Conservation (phyloP, 1,139 yeast species). For the Wickerhamomyces sp. region DNA sequence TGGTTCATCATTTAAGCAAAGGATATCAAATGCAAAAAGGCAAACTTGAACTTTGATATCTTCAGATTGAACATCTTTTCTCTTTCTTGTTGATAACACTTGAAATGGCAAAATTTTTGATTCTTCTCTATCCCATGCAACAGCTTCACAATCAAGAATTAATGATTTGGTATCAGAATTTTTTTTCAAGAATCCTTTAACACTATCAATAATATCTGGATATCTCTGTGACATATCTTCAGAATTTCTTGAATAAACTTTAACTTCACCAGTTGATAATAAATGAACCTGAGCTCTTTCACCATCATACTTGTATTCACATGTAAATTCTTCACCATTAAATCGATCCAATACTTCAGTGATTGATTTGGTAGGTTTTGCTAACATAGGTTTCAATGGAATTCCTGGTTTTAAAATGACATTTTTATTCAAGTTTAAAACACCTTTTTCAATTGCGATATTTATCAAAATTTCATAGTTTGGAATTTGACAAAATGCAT, state of each 20-base stretch:
- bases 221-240: slow-evolving; percentile 96
- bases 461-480: slow-evolving; percentile 76
- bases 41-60: slow-evolving; percentile 90
- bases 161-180: slow-evolving; percentile 39
- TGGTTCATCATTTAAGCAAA: slow-evolving; percentile 68
- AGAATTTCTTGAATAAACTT: slow-evolving; percentile 86
- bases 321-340: slow-evolving; percentile 79
- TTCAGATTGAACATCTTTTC: slow-evolving; percentile 84
- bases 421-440: slow-evolving; percentile 56
- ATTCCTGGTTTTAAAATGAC: slow-evolving; percentile 85
- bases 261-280: slow-evolving; percentile 58
- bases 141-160: slow-evolving; percentile 94
- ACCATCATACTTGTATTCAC: slow-evolving; percentile 97
- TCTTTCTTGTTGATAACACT: slow-evolving; percentile 83
- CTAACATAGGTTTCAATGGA: slow-evolving; percentile 96
- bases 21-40: slow-evolving; percentile 83
- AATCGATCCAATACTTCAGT: slow-evolving; percentile 87
- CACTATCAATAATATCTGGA: slow-evolving; percentile 77
- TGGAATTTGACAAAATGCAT: slow-evolving; percentile 88
- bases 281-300: slow-evolving; percentile 95
- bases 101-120: slow-evolving; percentile 88
- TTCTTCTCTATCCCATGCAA: slow-evolving; percentile 88
- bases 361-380: slow-evolving; percentile 93
- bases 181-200: slow-evolving; percentile 53
- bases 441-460: slow-evolving; percentile 63